Conservation (phyloP, 768 basidiomycete species). For the Macrolepiota albuminosa region DNA sequence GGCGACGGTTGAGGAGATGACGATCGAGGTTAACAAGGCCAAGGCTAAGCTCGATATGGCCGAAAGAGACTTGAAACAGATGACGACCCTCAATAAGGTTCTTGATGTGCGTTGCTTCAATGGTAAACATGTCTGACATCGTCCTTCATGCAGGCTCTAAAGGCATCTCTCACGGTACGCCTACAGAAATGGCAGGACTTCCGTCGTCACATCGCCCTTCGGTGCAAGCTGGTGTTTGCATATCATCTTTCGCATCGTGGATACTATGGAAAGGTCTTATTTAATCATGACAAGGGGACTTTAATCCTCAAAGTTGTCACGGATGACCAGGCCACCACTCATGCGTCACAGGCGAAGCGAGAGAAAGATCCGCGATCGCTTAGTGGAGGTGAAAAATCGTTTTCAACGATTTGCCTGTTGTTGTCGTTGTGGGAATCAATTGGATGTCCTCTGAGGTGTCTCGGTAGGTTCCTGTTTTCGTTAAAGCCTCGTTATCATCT, state of each 20-base stretch:
- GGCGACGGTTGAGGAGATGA: constrained; percentile 73
- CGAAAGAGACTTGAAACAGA: constrained; percentile 56
- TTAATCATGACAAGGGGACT: constrained; percentile 68
- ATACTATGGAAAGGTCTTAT: constrained; percentile 84
- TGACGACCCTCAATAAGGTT: constrained; percentile 65
- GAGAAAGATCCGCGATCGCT: constrained; percentile 85
- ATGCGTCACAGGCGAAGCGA: constrained; percentile 53
- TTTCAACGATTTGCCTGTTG: constrained; percentile 90
- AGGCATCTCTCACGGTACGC: constrained; percentile 59
- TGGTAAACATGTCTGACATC: neutral
- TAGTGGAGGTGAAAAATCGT: constrained; percentile 95
- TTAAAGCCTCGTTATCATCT: neutral
- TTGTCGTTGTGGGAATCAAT: constrained; percentile 97
- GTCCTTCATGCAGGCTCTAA: constrained; percentile 48
- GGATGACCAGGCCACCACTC: constrained; percentile 67
- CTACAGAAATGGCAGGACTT: constrained; percentile 81
- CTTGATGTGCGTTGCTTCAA: constrained; percentile 6
- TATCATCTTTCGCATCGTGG: constrained; percentile 82
- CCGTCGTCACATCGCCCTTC: constrained; percentile 82
- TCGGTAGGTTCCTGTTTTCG: constrained; percentile 45
- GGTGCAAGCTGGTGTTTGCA: constrained; percentile 80
- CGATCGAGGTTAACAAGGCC: constrained; percentile 62
- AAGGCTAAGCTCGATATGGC: constrained; percentile 55
- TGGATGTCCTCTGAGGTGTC: constrained; percentile 88
- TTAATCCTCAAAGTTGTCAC: constrained; percentile 78